phyloP scores from a whole-genome alignment of 2,329 filamentous ascomycete species.

The Scopulariopsis brevicaulis region DNA sequence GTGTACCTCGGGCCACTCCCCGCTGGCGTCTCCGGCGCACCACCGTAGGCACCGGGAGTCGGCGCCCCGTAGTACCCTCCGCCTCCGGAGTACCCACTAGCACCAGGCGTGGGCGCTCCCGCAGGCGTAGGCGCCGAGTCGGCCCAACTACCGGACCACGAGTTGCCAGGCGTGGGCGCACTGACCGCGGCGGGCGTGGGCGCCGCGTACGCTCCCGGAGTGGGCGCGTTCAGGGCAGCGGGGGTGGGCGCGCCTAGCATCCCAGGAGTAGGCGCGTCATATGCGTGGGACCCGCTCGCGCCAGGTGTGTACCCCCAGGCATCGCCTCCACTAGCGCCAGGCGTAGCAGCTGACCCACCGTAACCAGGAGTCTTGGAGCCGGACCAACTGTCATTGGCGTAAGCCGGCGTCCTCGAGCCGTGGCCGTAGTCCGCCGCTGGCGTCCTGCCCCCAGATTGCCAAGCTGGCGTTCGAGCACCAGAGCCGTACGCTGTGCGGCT shows the following conservation, averaged over 20 bases:
- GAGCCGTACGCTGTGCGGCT: constrained; percentile 68
- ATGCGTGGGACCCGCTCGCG: constrained; percentile 34
- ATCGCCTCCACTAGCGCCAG: constrained; percentile 44
- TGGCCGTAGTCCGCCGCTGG: constrained; percentile 53
- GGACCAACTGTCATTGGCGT: constrained; percentile 47
- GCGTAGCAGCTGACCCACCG: constrained; percentile 46
- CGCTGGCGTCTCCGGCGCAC: constrained; percentile 48
- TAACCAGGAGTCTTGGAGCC: constrained; percentile 73
- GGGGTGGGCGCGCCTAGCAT: constrained; percentile 48
- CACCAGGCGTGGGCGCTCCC: constrained; percentile 58
- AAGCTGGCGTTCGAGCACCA: constrained; percentile 61
- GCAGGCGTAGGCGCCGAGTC: constrained; percentile 58
- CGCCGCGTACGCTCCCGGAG: constrained; percentile 56
- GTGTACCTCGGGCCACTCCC: constrained; percentile 44
- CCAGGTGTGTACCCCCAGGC: constrained; percentile 49
- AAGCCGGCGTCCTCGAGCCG: constrained; percentile 60
- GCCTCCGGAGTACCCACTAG: constrained; percentile 29
- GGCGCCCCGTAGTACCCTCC: constrained; percentile 42
- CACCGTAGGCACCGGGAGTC: constrained; percentile 50
- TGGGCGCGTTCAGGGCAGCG: constrained; percentile 55
- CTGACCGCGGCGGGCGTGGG: constrained; percentile 49
- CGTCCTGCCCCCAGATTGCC: constrained; percentile 69
- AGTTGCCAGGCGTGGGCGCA: constrained; percentile 59
- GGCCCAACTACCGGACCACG: constrained; percentile 48
- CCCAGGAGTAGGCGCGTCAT: constrained; percentile 60